These are phyloP conservation scores for Penicillium sp. DNA, from an alignment of 2,329 filamentous ascomycete species.

Conservation along the genomic window DNA sequence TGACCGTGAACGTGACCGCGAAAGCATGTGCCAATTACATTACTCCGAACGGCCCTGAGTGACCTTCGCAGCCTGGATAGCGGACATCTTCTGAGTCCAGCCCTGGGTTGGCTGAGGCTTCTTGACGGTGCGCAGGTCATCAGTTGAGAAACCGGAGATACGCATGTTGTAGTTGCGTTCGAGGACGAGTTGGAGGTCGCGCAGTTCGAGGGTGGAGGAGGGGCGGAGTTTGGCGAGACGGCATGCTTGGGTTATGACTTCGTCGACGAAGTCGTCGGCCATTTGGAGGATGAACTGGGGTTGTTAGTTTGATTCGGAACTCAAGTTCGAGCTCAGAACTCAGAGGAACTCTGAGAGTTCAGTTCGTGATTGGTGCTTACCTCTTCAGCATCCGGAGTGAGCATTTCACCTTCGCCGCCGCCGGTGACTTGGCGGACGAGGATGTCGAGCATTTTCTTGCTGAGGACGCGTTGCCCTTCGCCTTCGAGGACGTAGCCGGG, in stretches of 20 bases:
- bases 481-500: slow-evolving; percentile 86
- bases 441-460: slow-evolving; percentile 96
- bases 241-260: slow-evolving; percentile 82
- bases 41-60: slow-evolving; percentile 48
- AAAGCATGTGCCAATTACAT: background rate
- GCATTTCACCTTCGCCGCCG: slow-evolving; percentile 70
- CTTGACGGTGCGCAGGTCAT: slow-evolving; percentile 90
- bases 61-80: slow-evolving; percentile 88
- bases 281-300: slow-evolving; percentile 78
- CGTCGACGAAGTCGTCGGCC: slow-evolving; percentile 93
- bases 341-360: background rate
- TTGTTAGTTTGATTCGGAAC: background rate
- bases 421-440: slow-evolving; percentile 92
- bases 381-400: slow-evolving; percentile 95
- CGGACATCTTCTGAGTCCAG: slow-evolving; percentile 97
- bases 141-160: slow-evolving; percentile 90
- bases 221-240: slow-evolving; percentile 90
- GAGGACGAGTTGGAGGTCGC: slow-evolving; percentile 79
- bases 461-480: slow-evolving; percentile 89
- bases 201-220: slow-evolving; percentile 85
- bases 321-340: background rate
- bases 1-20: no score
- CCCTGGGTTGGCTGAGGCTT: slow-evolving; percentile 85
- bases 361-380: slow-evolving; percentile 52
- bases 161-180: slow-evolving; percentile 87